Evolutionary conservation across 805 yeast species (phyloP).

Genomic region (Saturnispora saitoi): DNA sequence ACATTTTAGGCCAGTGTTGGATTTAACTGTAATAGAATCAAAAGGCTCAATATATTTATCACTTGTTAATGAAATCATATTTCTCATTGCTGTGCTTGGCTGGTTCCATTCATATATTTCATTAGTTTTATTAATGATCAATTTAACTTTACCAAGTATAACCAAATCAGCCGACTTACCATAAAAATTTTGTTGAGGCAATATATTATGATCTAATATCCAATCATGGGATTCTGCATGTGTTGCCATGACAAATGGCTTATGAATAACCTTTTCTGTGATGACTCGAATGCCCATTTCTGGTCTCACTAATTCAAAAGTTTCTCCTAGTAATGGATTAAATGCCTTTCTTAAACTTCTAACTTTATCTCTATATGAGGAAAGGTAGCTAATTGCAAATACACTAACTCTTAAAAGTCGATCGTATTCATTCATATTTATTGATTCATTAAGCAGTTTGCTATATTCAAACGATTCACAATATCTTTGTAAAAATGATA

Average conservation of each 20-base stretch:
- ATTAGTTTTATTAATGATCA: constrained; percentile 43
- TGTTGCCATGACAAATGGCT: constrained; percentile 71
- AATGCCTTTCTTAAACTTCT: constrained; percentile 84
- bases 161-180: constrained; percentile 84
- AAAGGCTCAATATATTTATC: constrained; percentile 89
- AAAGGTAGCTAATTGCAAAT: constrained; percentile 70
- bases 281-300: constrained; percentile 67
- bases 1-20: constrained; percentile 63
- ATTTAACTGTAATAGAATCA: constrained; percentile 54
- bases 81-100: constrained; percentile 76
- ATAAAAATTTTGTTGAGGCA: constrained; percentile 87
- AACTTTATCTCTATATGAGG: constrained; percentile 64
- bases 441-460: constrained; percentile 53
- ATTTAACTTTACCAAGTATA: constrained; percentile 59
- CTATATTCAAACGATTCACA: constrained; percentile 77
- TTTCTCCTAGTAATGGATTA: constrained; percentile 90
- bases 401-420: constrained; percentile 62
- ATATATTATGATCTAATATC: constrained; percentile 53
- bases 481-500: constrained; percentile 69
- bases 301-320: constrained; percentile 81
- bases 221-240: constrained; percentile 67
- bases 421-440: constrained; percentile 40
- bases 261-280: constrained; percentile 80
- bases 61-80: constrained; percentile 69
- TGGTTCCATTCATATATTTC: constrained; percentile 75